These are phyloP conservation scores for Raffaelea deltoideospora DNA, from an alignment of 2,329 filamentous ascomycete species.

Conservation along the genomic window DNA sequence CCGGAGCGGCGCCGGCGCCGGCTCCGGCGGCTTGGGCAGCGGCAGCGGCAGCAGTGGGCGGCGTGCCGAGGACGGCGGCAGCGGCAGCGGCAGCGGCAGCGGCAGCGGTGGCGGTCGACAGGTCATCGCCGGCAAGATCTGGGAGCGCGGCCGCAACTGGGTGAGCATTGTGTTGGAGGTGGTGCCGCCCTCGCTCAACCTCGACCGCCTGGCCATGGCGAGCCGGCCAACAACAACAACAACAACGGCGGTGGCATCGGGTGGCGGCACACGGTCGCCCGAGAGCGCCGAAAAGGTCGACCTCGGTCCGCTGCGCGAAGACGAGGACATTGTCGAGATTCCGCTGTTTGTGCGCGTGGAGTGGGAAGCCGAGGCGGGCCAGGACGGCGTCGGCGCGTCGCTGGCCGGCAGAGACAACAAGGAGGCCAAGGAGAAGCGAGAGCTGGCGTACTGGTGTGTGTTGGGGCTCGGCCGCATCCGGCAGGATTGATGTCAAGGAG, in stretches of 20 bases:
- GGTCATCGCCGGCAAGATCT: slow-evolving; percentile 87
- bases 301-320: slow-evolving; percentile 34
- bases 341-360: slow-evolving; percentile 87
- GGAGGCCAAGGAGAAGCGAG: slow-evolving; percentile 60
- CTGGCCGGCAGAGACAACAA: slow-evolving; percentile 32
- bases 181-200: slow-evolving; percentile 44
- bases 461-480: slow-evolving; percentile 73
- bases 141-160: slow-evolving; percentile 88
- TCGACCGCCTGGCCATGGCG: slow-evolving; percentile 18
- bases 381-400: slow-evolving; percentile 46
- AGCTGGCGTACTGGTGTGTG: slow-evolving; percentile 92
- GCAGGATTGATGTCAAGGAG: slow-evolving; percentile 22
- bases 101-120: too few relatives aligned
- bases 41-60: slow-evolving; percentile 22
- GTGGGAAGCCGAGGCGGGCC: slow-evolving; percentile 59
- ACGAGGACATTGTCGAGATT: slow-evolving; percentile 64
- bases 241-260: too few relatives aligned
- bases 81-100: slow-evolving; percentile 20
- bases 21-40: slow-evolving; percentile 21
- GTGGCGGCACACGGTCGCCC: too few relatives aligned
- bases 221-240: too few relatives aligned
- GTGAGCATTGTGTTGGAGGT: slow-evolving; percentile 89
- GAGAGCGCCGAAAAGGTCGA: slow-evolving; percentile 18
- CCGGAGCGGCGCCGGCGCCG: slow-evolving; percentile 26
- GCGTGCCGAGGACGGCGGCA: slow-evolving; percentile 19